Conservation (phyloP, 352 stramenopile species). For the Globisporangium acanthophoron region DNA sequence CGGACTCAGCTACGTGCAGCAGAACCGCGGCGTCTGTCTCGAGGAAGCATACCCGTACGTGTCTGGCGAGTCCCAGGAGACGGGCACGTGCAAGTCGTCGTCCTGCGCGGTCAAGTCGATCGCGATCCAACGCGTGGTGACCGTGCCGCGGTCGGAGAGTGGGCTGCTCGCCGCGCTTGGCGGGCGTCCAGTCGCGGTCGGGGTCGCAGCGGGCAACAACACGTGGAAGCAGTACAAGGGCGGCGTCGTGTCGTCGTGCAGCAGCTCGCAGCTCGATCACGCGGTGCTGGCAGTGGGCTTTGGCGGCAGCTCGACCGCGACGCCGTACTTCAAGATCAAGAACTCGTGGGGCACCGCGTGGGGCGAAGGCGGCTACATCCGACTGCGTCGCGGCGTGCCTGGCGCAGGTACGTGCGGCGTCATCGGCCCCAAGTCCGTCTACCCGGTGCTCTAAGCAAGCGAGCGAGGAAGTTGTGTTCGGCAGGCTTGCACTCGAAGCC, state of each 20-base stretch:
- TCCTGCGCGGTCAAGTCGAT: constrained; percentile 29
- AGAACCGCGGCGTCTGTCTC: constrained; percentile 68
- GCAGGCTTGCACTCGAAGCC: too few relatives aligned
- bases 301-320: constrained; percentile 30
- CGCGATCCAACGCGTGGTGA: constrained; percentile 42
- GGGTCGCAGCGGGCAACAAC: constrained; percentile 92
- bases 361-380: constrained; percentile 94
- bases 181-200: constrained; percentile 91
- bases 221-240: constrained; percentile 97
- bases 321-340: constrained; percentile 92
- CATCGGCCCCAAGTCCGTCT: constrained; percentile 52
- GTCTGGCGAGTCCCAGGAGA: constrained; percentile 31
- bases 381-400: constrained; percentile 76
- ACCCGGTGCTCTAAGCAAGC: constrained; percentile 32
- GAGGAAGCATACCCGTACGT: constrained; percentile 81
- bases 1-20: constrained; percentile 88
- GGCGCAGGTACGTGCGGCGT: constrained; percentile 52
- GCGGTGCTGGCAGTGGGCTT: constrained; percentile 97
- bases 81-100: constrained; percentile 20
- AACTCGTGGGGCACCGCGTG: constrained; percentile 96
- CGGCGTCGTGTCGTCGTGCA: constrained; percentile 84
- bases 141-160: constrained; percentile 65
- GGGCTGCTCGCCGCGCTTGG: constrained; percentile 84
- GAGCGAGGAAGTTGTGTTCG: not conserved
- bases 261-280: constrained; percentile 93